Evolutionary conservation across 768 basidiomycete genomes (phyloP), one percentile per base, ranked within the genome.

Genomic region (Tricholomella constricta): DNA sequence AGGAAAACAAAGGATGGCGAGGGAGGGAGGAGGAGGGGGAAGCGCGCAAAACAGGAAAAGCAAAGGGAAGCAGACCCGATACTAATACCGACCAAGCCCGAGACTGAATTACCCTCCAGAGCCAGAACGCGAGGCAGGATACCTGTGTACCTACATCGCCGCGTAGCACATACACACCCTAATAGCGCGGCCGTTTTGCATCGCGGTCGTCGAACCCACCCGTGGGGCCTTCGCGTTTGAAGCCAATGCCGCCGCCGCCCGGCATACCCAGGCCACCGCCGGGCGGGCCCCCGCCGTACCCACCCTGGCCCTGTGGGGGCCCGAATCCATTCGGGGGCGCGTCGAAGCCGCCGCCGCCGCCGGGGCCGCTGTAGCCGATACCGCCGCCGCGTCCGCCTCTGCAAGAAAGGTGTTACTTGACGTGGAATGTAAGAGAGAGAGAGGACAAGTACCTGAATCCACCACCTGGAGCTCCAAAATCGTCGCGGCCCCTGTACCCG

Each of bases 171-270:
- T 7, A 63, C 35, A 32, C 48, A 57, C 31, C 60, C 79, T 83
- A 92, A 72, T 89, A 91, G 65, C 91, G 82, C 64, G 87, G 85
- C 65, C 91, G 86, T 72, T 93, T 93, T 29, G 78, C 63, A 60
- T 91, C 90, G 60, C 90, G 82, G 69, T 92, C 90, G 65, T 92
- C 90, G 70, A 80, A 89, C 70, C 86, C 86, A 74, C 86, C 84
- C 47, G 86, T 79, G 48, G 86, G 79, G 60, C 81, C 83, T 65
- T 86, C 85, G 58, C 89, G 83, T 72, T 91, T 91, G 75, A 89
- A 84, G 65, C 87, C 87, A 69, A 79, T 83, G 48, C 83, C 83
- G 62, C 82, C 81, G 49, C 80, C 80, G 26, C 75, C 74, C 57
- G 71, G 69, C 51, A 74, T 75, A 19, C 68, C 66, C 51, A 76